Evolutionary conservation across 306 rosid species (phyloP).

Genomic region (Castanopsis chinensis): DNA sequence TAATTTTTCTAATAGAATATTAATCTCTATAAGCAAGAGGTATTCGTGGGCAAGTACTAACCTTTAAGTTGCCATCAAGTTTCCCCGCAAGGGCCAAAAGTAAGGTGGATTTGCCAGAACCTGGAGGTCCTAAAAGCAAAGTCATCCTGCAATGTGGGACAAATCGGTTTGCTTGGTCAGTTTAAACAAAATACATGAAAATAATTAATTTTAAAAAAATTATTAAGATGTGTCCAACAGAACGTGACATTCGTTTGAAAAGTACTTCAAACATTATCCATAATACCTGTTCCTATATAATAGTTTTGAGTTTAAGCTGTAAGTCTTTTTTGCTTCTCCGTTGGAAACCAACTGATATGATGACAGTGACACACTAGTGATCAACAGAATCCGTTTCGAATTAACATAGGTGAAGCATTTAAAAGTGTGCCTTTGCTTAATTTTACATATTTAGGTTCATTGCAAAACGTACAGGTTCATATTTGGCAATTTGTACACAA

Average conservation of each 20-base stretch:
- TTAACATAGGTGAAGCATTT: no score
- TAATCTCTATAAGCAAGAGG: neutral
- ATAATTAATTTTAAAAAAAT: conserved; percentile 10
- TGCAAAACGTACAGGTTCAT: no score
- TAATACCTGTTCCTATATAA: no score
- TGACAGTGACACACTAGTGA: no score
- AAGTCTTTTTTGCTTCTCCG: no score
- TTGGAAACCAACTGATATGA: no score
- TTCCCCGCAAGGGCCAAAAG: conserved; percentile 84
- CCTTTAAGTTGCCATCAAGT: conserved; percentile 65
- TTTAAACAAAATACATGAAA: conserved; percentile 35
- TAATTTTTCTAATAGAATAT: neutral
- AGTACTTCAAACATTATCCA: neutral
- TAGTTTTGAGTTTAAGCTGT: no score
- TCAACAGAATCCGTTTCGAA: no score
- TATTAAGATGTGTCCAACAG: neutral
- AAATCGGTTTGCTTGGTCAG: neutral
- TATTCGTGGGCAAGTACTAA: conserved; percentile 3
- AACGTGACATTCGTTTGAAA: neutral
- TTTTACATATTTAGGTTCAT: no score
- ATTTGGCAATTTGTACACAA: no score
- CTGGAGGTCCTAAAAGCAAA: conserved; percentile 86
- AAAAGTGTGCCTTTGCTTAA: no score
- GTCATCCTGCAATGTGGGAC: conserved; percentile 61
- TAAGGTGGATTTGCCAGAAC: conserved; percentile 75